These are phyloP conservation scores for Dryadomyces quercus-mongolicae DNA, from an alignment of 2,329 filamentous ascomycete species.

Conservation along the genomic window DNA sequence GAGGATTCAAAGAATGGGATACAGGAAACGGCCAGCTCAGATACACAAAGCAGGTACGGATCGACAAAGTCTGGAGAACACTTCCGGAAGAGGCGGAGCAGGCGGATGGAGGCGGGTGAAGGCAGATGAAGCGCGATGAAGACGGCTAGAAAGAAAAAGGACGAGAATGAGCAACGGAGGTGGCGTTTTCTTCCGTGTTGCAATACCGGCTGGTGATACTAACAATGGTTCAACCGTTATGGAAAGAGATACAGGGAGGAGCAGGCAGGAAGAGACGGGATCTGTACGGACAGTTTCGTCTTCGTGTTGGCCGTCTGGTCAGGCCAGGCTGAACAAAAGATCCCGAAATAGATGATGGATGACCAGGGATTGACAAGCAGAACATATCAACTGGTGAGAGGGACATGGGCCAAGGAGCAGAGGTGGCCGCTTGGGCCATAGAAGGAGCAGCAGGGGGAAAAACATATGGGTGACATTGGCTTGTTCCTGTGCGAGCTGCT, in stretches of 20 bases:
- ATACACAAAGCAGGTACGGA: no score
- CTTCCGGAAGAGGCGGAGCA: no score
- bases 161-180: not conserved
- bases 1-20: not conserved
- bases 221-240: no score
- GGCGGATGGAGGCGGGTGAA: no score
- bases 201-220: not conserved
- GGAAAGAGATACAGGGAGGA: not conserved
- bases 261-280: not conserved
- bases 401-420: not conserved
- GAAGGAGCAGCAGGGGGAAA: not conserved
- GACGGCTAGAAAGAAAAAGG: not conserved
- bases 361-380: no score
- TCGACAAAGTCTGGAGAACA: no score
- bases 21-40: not conserved
- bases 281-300: not conserved
- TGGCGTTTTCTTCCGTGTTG: conserved; percentile 1
- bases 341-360: not conserved
- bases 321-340: not conserved
- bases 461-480: not conserved
- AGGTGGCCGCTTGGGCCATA: not conserved
- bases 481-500: not conserved
- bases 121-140: no score
- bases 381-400: no score
- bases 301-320: no score